Evolutionary conservation across 768 basidiomycete species (phyloP), one percentile per base, ranked within the genome.

Genomic region (Pholiota microspora): DNA sequence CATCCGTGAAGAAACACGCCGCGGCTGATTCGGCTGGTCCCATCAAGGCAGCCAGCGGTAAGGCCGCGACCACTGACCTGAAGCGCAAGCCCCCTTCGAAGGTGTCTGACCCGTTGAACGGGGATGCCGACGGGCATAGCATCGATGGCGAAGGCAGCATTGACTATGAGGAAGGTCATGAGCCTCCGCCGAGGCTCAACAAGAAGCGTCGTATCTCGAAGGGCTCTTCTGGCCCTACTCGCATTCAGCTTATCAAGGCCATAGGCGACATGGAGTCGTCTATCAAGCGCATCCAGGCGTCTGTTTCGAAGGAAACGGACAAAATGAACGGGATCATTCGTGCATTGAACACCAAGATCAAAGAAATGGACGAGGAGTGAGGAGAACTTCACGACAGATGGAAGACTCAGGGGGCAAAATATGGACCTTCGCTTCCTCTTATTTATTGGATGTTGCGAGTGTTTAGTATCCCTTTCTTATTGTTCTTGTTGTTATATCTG

Each of bases 251-350:
- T 18, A 51, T 69, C 38, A 72, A 71, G 53, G 66, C 67, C 34
- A 63, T 75, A 16, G 61, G 49, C 32, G 74, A 76, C 16, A 62
- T 76, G 34, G 73, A 74, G 55, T 65, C 63, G 2, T 66, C 70
- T 25, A 59, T 73, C 42, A 70, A 67, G 57, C 71, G 70, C 44
- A 58, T 75, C 18, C 71, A 75, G 47, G 49, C 59, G 10, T 64
- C 67, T 9, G 67, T 70, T 46, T 55, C 63, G 21, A 70, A 68
- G 45, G 75, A 75, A 45, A 57, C 75, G 49, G 67, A 72, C 45
- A 69, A 69, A 58, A 67, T 75, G 56, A 66, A 66, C 47, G 59
- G 62, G n/a, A 59, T 71, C 25, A 62, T 70, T 32, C 57, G 62
- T 18, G 61, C 64, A 15, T 64, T 71, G 21, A 64, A 70, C 46